Evolutionary conservation across 768 basidiomycete genomes (phyloP).

Genomic region (Suillus bovinus): DNA sequence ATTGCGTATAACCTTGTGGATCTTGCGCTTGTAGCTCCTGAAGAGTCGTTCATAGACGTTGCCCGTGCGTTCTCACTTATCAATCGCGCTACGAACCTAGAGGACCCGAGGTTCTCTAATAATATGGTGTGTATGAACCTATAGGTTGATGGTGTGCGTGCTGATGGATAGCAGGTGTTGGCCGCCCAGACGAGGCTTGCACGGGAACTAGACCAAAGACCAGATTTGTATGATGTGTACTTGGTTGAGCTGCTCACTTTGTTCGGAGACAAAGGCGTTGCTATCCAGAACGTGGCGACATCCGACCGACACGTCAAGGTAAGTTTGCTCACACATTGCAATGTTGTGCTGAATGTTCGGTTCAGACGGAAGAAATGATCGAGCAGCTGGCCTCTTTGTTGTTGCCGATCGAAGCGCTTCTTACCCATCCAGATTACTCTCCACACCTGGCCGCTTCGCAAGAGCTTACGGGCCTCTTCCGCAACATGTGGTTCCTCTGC

Average conservation of each 20-base stretch:
- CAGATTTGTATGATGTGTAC: conserved; percentile 79
- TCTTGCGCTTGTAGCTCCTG: conserved; percentile 77
- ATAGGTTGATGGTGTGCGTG: neutral
- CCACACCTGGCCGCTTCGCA: conserved; percentile 55
- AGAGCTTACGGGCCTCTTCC: conserved; percentile 74
- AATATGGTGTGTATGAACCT: conserved; percentile 65
- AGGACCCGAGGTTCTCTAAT: conserved; percentile 85
- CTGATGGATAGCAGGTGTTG: conserved; percentile 54
- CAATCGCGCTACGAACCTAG: conserved; percentile 83
- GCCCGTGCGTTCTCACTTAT: conserved; percentile 82
- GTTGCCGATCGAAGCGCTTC: conserved; percentile 86
- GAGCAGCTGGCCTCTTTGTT: conserved; percentile 86
- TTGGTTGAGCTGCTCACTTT: conserved; percentile 82
- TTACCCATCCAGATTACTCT: conserved; percentile 69
- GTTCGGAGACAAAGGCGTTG: conserved; percentile 89
- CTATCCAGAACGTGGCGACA: conserved; percentile 80
- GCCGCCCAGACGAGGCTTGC: conserved; percentile 91
- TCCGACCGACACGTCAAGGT: conserved; percentile 70
- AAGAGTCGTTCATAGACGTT: conserved; percentile 79
- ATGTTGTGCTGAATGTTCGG: conserved; percentile 1
- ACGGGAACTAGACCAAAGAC: conserved; percentile 68
- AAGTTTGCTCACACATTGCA: conserved; percentile 6
- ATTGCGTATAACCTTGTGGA: conserved; percentile 93
- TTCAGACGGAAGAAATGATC: conserved; percentile 78
- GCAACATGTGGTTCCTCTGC: conserved; percentile 94